Evolutionary conservation across 2,329 filamentous ascomycete species (phyloP), one percentile per base, ranked within the genome.

Genomic region (Talaromyces piceae): DNA sequence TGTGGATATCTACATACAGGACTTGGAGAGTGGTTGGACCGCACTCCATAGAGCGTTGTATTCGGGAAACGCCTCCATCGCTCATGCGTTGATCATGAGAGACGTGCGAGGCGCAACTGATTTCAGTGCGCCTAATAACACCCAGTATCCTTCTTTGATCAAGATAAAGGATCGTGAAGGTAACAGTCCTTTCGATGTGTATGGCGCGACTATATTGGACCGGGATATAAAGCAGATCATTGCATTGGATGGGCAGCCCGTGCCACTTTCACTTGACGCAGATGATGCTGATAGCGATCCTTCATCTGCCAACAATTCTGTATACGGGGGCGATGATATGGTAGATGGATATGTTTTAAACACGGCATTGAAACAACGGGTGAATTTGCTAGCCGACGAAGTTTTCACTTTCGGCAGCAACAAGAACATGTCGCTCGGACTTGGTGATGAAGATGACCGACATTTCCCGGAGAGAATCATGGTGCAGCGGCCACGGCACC

Each of bases 141-240:
- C 80, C 16, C 72, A 77, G 18, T 76, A 81, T 57, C 82, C 82
- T 61, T 85, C 84, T 25, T 73, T 97, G 39, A 91, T 96, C 62
- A 96, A 95, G 72, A 88, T 93, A 47, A 98, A 97, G 67, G 93
- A 98, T 63, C 83, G 87, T 53, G 93, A 97, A 69, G 91, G 91
- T 8, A 90, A 94, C 63, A 95, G 90, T 58, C 91, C 93, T 0
- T 91, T 97, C 58, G 93, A 97, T 66, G 73, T 98, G 9, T 97
- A 95, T 61, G 87, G 88, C 56, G 83, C 87, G 33, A 95, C 89
- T 0, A 93, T 96, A 59, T 84, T 86, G 46, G 79, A 87, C 51
- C 81, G 87, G n/a, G 81, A 80, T n/a, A 66, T 89, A 13, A 77
- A 78, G 51, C 66, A 61, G 9, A 54, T 57, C 23, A 41, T 55